These are phyloP conservation scores for Suillus hirtellus DNA, from an alignment of 768 basidiomycete species.

Conservation along the genomic window DNA sequence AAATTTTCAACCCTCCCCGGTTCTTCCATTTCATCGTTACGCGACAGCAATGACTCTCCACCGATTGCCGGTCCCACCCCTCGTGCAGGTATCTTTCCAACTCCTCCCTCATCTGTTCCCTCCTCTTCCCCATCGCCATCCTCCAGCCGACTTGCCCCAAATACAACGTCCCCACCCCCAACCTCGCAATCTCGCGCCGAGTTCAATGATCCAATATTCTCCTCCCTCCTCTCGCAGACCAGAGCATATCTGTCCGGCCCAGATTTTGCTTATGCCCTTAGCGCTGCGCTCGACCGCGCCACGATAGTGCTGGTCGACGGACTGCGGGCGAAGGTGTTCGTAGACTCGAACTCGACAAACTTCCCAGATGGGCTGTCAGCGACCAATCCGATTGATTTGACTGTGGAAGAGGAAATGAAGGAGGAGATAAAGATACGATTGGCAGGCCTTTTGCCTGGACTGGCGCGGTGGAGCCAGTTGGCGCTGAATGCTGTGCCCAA, in stretches of 20 bases:
- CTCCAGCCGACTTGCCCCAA: slow-evolving; percentile 27
- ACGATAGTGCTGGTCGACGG: slow-evolving; percentile 62
- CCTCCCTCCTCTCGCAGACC: slow-evolving; percentile 68
- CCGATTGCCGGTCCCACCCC: slow-evolving; percentile 17
- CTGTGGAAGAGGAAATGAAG: slow-evolving; percentile 7
- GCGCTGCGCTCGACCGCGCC: slow-evolving; percentile 71
- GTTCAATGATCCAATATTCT: slow-evolving; percentile 45
- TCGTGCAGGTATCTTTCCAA: slow-evolving; percentile 20
- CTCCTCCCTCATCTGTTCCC: slow-evolving; percentile 22
- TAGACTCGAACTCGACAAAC: slow-evolving; percentile 26
- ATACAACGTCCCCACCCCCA: neutral
- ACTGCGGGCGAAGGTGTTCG: slow-evolving; percentile 67
- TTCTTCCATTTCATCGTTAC: slow-evolving; percentile 2
- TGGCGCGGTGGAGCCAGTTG: slow-evolving; percentile 75
- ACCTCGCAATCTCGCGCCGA: slow-evolving; percentile 6
- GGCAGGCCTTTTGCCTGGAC: slow-evolving; percentile 77
- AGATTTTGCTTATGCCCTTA: slow-evolving; percentile 71
- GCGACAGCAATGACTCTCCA: slow-evolving; percentile 5
- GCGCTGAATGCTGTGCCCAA: slow-evolving; percentile 72
- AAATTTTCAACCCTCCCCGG: neutral
- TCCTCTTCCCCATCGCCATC: slow-evolving; percentile 28
- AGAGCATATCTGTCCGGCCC: slow-evolving; percentile 58
- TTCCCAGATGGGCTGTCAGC: slow-evolving; percentile 15
- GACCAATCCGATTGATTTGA: slow-evolving; percentile 22
- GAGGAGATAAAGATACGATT: slow-evolving; percentile 60